Evolutionary conservation across 1,284 basidiomycete genomes (phyloP).

Genomic region (Earliella scabrosa): DNA sequence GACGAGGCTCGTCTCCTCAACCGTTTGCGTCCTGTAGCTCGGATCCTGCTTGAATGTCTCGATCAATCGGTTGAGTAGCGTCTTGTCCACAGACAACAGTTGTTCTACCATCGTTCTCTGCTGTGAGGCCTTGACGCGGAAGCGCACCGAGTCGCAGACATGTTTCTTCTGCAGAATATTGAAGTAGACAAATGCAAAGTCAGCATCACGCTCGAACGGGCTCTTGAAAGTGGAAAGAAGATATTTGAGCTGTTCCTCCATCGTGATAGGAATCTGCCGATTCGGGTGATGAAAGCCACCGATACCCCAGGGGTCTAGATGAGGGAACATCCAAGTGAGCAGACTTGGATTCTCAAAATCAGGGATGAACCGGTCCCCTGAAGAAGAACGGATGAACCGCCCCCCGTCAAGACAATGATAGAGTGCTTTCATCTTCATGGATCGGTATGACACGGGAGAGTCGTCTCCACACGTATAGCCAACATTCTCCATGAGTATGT

Average conservation of each 20-base stretch:
- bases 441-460: background rate
- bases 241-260: slow-evolving; percentile 3
- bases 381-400: slow-evolving; percentile 3
- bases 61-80: background rate
- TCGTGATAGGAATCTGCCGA: background rate
- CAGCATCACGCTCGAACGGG: no score
- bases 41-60: background rate
- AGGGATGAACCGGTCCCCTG: slow-evolving; percentile 6
- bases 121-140: background rate
- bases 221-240: slow-evolving; percentile 1
- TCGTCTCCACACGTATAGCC: slow-evolving; percentile 2
- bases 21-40: background rate
- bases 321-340: slow-evolving; percentile 13
- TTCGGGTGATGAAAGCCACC: slow-evolving; percentile 5
- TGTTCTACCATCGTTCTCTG: background rate
- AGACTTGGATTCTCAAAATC: slow-evolving; percentile 16
- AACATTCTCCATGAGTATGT: slow-evolving; percentile 3
- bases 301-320: no score
- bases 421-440: slow-evolving; percentile 13
- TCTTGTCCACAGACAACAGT: background rate
- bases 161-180: slow-evolving; percentile 18
- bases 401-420: slow-evolving; percentile 1
- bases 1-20: background rate
- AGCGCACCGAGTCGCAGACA: slow-evolving; percentile 4
- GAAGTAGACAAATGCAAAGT: slow-evolving; percentile 19